Evolutionary conservation across 2,329 filamentous ascomycete genomes (phyloP).

Genomic region (Trichophyton simii): DNA sequence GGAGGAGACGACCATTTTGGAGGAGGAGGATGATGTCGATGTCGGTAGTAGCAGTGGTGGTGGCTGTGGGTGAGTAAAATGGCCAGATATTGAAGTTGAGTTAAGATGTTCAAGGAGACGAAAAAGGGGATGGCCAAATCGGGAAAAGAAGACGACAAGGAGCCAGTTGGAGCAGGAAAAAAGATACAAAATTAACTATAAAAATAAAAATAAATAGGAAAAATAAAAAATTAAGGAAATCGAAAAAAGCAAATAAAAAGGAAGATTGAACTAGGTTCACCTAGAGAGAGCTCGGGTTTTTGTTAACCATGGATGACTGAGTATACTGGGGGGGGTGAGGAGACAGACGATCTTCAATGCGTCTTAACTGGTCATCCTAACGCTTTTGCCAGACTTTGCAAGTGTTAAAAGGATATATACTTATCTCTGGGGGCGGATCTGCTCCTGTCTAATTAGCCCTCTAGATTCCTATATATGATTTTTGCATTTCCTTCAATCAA

Average conservation of each 20-base stretch:
- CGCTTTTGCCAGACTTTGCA: background rate
- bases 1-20: too few relatives aligned
- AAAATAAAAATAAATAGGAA: background rate
- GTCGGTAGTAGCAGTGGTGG: too few relatives aligned
- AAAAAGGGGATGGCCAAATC: background rate
- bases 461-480: background rate
- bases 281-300: background rate
- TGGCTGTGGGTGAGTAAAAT: too few relatives aligned
- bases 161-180: background rate
- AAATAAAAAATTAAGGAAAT: background rate
- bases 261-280: background rate
- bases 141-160: background rate
- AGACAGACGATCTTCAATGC: constrained; percentile 3
- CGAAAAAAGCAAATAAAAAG: background rate
- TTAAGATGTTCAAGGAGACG: too few relatives aligned
- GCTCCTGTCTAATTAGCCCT: background rate
- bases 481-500: background rate
- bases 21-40: too few relatives aligned
- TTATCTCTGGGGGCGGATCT: background rate
- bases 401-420: background rate
- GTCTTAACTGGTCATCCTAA: background rate
- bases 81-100: too few relatives aligned
- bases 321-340: background rate
- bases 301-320: background rate
- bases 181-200: background rate